Conservation (phyloP, 169 alveolate species). For the Cryptosporidium bovis region DNA sequence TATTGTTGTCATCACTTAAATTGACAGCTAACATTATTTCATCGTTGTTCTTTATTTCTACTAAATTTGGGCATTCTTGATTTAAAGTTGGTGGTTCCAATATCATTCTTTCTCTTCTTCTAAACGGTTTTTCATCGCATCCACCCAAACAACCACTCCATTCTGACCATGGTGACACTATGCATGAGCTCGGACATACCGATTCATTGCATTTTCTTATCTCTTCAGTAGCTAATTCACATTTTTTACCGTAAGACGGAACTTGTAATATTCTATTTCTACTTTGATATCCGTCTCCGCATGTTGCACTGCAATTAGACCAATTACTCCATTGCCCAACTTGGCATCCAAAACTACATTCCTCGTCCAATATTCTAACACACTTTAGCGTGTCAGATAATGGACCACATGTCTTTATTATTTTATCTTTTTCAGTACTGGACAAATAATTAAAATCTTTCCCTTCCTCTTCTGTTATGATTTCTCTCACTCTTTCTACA, state of each 20-base stretch:
- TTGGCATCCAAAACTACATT: slow-evolving; percentile 74
- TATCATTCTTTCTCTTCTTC: slow-evolving; percentile 33
- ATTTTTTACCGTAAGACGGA: slow-evolving; percentile 32
- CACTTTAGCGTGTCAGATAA: slow-evolving; percentile 32
- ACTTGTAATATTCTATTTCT: slow-evolving; percentile 5
- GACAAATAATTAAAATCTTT: not conserved
- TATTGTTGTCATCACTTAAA: too few species aligned
- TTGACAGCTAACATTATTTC: not conserved
- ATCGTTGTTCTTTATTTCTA: slow-evolving; percentile 1
- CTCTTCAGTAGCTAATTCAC: slow-evolving; percentile 41
- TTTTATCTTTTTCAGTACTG: not conserved
- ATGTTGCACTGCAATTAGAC: slow-evolving; percentile 77
- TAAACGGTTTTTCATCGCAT: slow-evolving; percentile 73
- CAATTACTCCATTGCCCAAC: slow-evolving; percentile 78
- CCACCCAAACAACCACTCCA: slow-evolving; percentile 79
- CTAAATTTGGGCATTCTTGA: not conserved
- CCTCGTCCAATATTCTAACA: slow-evolving; percentile 33
- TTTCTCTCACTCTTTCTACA: slow-evolving; percentile 12
- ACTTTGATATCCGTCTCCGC: slow-evolving; percentile 79
- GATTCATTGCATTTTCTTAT: slow-evolving; percentile 42
- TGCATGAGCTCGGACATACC: slow-evolving; percentile 77
- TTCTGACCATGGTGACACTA: slow-evolving; percentile 77
- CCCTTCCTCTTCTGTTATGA: slow-evolving; percentile 11
- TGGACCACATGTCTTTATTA: slow-evolving; percentile 17
- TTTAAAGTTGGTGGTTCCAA: slow-evolving; percentile 20